phyloP scores from a whole-genome alignment of 805 yeast species.

The Saturnispora gosingensis region DNA sequence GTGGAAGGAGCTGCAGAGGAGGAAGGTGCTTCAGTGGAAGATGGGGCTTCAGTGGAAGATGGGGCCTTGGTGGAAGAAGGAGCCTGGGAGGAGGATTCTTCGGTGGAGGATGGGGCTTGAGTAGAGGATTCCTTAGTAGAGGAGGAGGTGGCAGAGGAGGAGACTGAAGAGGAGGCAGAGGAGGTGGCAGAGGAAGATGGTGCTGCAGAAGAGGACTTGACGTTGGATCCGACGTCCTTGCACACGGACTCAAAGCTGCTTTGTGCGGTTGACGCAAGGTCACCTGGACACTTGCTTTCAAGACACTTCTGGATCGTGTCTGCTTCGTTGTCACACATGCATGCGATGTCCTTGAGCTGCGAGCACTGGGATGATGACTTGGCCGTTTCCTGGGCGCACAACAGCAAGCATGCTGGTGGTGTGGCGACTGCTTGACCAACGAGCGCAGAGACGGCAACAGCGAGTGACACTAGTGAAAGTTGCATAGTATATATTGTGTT shows the following conservation, averaged over 20 bases:
- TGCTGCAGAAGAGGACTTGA: conserved; percentile 13
- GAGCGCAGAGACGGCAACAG: conserved; percentile 30
- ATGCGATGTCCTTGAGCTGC: conserved; percentile 52
- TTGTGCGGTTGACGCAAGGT: conserved; percentile 47
- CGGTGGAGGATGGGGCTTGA: conserved; percentile 19
- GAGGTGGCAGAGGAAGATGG: conserved; percentile 21
- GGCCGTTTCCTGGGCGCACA: conserved; percentile 71
- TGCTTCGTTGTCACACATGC: conserved; percentile 57
- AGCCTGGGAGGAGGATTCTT: conserved; percentile 19
- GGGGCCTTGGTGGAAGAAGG: conserved; percentile 17
- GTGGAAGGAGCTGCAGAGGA: background rate
- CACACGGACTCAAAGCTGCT: conserved; percentile 49
- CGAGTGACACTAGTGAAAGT: conserved; percentile 15
- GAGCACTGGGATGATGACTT: conserved; percentile 44
- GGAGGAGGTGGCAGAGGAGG: conserved; percentile 24
- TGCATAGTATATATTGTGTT: background rate
- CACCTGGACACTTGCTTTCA: conserved; percentile 58
- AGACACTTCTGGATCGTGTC: conserved; percentile 52
- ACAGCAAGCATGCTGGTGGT: conserved; percentile 88
- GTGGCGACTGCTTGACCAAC: conserved; percentile 41
- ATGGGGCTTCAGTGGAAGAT: conserved; percentile 21
- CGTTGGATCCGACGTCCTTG: conserved; percentile 30
- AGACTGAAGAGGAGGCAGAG: conserved; percentile 26
- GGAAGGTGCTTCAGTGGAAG: conserved; percentile 23
- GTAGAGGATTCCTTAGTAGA: conserved; percentile 19